Evolutionary conservation across 2,329 filamentous ascomycete species (phyloP).

Genomic region (Aspergillus glaucus): DNA sequence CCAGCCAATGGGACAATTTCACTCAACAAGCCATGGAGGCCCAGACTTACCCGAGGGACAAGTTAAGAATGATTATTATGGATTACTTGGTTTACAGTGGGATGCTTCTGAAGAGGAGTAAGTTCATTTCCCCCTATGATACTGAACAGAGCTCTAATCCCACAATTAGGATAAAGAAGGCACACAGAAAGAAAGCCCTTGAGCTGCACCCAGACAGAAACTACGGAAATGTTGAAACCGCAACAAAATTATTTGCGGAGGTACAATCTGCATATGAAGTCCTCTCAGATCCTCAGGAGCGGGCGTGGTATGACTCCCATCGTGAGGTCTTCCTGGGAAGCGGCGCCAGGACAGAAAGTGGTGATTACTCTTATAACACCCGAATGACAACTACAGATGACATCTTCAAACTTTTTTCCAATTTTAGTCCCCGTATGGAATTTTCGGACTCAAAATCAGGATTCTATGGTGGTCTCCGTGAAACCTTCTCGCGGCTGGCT

Average conservation of each 20-base stretch:
- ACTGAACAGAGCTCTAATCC: slow-evolving; percentile 4
- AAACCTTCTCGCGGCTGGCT: slow-evolving; percentile 73
- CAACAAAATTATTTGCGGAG: slow-evolving; percentile 82
- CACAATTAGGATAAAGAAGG: slow-evolving; percentile 70
- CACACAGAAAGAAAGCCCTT: slow-evolving; percentile 82
- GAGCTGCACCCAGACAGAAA: slow-evolving; percentile 95
- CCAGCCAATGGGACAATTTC: slow-evolving; percentile 34
- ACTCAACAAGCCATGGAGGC: slow-evolving; percentile 30
- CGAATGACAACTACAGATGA: slow-evolving; percentile 75
- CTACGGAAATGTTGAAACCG: slow-evolving; percentile 72
- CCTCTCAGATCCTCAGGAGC: slow-evolving; percentile 90
- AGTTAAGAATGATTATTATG: slow-evolving; percentile 54
- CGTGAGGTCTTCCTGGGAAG: slow-evolving; percentile 74
- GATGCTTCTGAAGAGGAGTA: slow-evolving; percentile 76
- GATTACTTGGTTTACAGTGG: slow-evolving; percentile 67
- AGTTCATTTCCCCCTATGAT: slow-evolving; percentile 18
- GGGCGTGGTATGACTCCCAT: slow-evolving; percentile 96
- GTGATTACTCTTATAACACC: slow-evolving; percentile 61
- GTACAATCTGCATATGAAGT: slow-evolving; percentile 91
- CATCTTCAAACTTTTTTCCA: slow-evolving; percentile 68
- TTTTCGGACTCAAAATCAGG: slow-evolving; percentile 74
- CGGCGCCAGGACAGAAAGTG: slow-evolving; percentile 41
- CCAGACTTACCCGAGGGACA: slow-evolving; percentile 14
- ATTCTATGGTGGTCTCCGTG: slow-evolving; percentile 74
- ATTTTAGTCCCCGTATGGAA: slow-evolving; percentile 69